phyloP scores from a whole-genome alignment of 805 yeast species.

The Hanseniaspora vineae region DNA sequence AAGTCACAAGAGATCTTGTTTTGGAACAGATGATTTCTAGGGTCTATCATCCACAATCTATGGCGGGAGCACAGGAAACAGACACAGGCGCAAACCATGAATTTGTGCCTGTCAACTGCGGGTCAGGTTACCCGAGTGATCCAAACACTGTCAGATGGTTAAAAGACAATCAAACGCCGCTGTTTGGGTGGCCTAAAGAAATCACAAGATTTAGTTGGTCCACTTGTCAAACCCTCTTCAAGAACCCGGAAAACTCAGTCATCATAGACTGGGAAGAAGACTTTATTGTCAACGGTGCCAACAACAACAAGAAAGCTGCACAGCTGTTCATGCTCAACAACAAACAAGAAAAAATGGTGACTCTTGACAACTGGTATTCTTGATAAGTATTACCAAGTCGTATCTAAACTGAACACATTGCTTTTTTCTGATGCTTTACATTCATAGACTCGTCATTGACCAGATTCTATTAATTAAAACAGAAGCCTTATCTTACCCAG shows the following conservation, averaged over 20 bases:
- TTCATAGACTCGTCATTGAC: too few relatives aligned
- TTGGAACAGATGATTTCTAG: conserved; percentile 25
- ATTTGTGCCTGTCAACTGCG: conserved; percentile 31
- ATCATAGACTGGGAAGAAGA: conserved; percentile 50
- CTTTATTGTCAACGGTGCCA: conserved; percentile 18
- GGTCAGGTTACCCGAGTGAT: conserved; percentile 93
- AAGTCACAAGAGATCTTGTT: conserved; percentile 79
- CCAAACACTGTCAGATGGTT: conserved; percentile 79
- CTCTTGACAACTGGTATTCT: neutral
- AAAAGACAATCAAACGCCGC: conserved; percentile 40
- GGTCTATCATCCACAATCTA: conserved; percentile 11
- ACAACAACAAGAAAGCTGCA: conserved; percentile 10
- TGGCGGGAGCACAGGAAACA: conserved; percentile 9
- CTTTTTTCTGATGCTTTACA: too few relatives aligned
- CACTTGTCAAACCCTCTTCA: conserved; percentile 67
- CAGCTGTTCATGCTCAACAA: neutral
- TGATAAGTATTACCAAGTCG: neutral
- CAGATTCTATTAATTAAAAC: too few relatives aligned
- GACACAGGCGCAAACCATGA: too few relatives aligned
- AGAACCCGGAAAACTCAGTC: conserved; percentile 24
- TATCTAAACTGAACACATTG: too few relatives aligned
- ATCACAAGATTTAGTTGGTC: conserved; percentile 87
- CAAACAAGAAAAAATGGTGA: neutral
- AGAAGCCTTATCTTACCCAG: too few relatives aligned
- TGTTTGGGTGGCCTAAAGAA: conserved; percentile 77